Evolutionary conservation across 164 flowering plant species (phyloP).

Genomic region (Berberis thunbergii): DNA sequence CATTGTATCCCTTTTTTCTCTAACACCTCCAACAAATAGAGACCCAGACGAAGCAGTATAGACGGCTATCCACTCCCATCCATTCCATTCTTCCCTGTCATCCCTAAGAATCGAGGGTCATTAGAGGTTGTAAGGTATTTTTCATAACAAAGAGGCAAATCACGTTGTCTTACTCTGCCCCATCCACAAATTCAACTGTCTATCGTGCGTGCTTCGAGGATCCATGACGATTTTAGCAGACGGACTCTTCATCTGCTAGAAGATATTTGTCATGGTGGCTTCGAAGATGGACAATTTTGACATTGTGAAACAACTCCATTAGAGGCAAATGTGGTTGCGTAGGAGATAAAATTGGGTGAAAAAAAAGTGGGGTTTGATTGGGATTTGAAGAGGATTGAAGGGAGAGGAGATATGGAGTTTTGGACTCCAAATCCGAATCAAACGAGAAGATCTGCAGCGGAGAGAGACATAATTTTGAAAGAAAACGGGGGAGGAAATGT

Average conservation of each 20-base stretch:
- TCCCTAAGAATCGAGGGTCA: conserved; percentile 56
- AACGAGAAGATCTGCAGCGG: no score
- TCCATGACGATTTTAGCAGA: conserved; percentile 57
- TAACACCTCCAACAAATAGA: no score
- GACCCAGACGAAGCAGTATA: no score
- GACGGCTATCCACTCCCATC: no score
- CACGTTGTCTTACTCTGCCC: conserved; percentile 8
- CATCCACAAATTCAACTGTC: conserved; percentile 54
- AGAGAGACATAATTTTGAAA: no score
- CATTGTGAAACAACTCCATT: conserved; percentile 68
- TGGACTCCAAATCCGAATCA: no score
- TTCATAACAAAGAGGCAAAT: conserved; percentile 66
- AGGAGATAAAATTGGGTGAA: neutral
- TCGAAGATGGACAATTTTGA: conserved; percentile 70
- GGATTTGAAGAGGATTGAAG: no score
- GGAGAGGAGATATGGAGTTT: no score
- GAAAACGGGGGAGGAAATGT: no score
- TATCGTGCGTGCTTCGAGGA: conserved; percentile 53
- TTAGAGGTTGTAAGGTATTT: conserved; percentile 79
- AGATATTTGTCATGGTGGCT: conserved; percentile 79
- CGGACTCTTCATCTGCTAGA: conserved; percentile 64
- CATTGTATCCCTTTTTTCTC: no score
- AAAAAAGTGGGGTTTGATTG: neutral
- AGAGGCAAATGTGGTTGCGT: neutral
- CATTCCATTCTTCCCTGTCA: conserved; percentile 61